Evolutionary conservation across 2,329 filamentous ascomycete genomes (phyloP), one percentile per base, ranked within the genome.

Genomic region (Sclerotiophoma versabilis): DNA sequence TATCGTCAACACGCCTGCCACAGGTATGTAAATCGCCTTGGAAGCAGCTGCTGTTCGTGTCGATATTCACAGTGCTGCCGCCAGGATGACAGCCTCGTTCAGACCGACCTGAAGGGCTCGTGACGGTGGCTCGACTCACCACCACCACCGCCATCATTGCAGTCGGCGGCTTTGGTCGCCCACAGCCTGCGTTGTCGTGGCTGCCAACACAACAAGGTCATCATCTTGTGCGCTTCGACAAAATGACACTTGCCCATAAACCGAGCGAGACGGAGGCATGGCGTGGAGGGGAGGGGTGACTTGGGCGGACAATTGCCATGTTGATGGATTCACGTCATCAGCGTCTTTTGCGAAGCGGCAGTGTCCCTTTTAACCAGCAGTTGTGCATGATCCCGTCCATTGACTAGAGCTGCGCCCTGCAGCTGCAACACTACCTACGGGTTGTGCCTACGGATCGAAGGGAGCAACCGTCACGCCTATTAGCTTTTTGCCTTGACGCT

Each of bases 11-110:
- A n/a, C 43, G n/a, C 34, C 43, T 22, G 32, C 20, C 36, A 32
- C 39, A 58, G 51, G 54, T 60, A 58, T 38, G 54, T 60, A 46
- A 49, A 17, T 27, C 11, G 22, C 34, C 9, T 23, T 33, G 23
- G 41, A 23, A 23, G 9, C 22, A 15, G 41, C 23, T 9, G 22
- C 41, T 20, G 25, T 25, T 22, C 15, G 36, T n/a, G 37, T 39
- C 37, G 44, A 53, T 54, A 43, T 55, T 58, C 23, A 57, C 58
- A 50, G 42, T 19, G 33, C 39, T 38, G 36, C 26, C 41, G 43
- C 34, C 22, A 57, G 49, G 43, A 57, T 49, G 57, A 41, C 29
- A n/a, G 20, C 39, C 10, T 42, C 23, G 20, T 38, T 29, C 26
- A 47, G 41, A 33, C 57, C 49, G 45, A 49, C 57, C 22, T 57